These are phyloP conservation scores for Calonectria montana DNA, from an alignment of 2,329 filamentous ascomycete genomes.

Conservation along the genomic window DNA sequence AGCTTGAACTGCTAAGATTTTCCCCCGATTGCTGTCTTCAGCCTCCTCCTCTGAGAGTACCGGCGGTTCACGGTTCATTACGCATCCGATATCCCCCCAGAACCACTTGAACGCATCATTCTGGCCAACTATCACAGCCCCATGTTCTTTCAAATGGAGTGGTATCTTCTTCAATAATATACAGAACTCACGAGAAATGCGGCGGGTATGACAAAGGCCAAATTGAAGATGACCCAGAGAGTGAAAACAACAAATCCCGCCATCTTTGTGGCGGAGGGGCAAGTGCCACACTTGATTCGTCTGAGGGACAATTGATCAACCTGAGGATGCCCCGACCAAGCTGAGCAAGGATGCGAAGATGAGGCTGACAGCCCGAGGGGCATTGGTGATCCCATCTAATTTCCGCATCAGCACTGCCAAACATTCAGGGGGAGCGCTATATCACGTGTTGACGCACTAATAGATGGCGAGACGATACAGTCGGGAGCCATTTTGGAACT, in stretches of 20 bases:
- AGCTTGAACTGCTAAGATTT: too few relatives aligned
- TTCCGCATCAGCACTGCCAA: neutral
- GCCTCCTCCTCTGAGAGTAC: too few relatives aligned
- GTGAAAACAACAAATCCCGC: neutral
- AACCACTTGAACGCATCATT: too few relatives aligned
- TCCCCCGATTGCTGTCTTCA: too few relatives aligned
- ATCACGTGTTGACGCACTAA: neutral
- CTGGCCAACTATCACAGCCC: too few relatives aligned
- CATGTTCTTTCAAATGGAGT: too few relatives aligned
- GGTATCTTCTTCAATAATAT: too few relatives aligned
- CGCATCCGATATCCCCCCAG: too few relatives aligned
- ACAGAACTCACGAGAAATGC: neutral
- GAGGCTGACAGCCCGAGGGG: neutral
- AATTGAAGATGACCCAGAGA: neutral
- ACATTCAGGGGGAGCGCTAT: neutral
- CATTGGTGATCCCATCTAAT: neutral
- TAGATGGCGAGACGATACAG: too few relatives aligned
- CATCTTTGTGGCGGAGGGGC: neutral
- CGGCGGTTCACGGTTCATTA: too few relatives aligned
- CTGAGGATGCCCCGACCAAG: neutral
- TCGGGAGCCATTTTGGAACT: too few relatives aligned
- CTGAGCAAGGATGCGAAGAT: neutral
- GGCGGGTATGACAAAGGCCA: neutral
- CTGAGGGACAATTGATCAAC: neutral
- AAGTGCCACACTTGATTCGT: neutral